phyloP scores from a whole-genome alignment of 208 protist genomes.

The Trypanosoma theileri region DNA sequence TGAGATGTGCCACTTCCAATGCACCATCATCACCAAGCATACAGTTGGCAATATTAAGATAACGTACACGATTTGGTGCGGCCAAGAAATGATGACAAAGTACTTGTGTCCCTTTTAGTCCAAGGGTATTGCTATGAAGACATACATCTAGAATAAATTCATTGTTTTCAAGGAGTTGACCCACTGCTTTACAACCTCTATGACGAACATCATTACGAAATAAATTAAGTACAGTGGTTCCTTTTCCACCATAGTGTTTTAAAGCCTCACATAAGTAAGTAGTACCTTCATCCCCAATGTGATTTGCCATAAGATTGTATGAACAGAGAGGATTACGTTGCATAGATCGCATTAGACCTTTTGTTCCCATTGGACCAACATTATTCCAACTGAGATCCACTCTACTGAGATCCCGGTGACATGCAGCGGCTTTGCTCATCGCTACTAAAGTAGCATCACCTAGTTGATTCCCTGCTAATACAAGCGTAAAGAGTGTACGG shows the following conservation, averaged over 20 bases:
- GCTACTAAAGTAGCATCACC: constrained; percentile 82
- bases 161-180: constrained; percentile 57
- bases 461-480: constrained; percentile 66
- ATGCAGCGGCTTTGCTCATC: constrained; percentile 83
- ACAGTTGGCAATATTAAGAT: constrained; percentile 67
- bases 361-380: constrained; percentile 76
- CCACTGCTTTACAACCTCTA: constrained; percentile 63
- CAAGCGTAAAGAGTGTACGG: constrained; percentile 67
- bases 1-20: constrained; percentile 57
- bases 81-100: constrained; percentile 45
- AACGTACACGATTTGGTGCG: constrained; percentile 43
- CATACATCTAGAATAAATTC: constrained; percentile 66
- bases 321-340: constrained; percentile 77
- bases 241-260: constrained; percentile 59
- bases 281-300: constrained; percentile 74
- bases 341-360: constrained; percentile 71
- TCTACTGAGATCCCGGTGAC: constrained; percentile 69
- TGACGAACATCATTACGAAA: constrained; percentile 74
- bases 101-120: constrained; percentile 64
- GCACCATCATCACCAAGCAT: constrained; percentile 84
- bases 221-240: constrained; percentile 69
- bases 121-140: constrained; percentile 76
- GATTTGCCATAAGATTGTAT: constrained; percentile 73
- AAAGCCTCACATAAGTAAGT: constrained; percentile 66
- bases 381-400: constrained; percentile 85